phyloP scores from a whole-genome alignment of 208 protist species.

The Acanthamoeba quina region DNA sequence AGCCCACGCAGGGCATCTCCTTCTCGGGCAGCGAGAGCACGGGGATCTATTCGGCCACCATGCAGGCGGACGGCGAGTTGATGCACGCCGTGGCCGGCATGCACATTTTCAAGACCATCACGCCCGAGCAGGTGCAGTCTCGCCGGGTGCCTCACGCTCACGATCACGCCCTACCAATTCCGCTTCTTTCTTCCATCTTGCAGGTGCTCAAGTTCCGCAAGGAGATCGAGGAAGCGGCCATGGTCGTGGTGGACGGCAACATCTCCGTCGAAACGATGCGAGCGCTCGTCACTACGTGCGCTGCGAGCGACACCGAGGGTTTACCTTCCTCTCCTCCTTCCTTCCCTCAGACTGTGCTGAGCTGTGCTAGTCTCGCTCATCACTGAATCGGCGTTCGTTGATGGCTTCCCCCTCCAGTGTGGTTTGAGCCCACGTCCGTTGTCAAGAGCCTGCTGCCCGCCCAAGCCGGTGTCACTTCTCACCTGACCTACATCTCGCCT shows the following conservation, averaged over 20 bases:
- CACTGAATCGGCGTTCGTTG: too few relatives aligned
- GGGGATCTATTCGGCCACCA: constrained; percentile 50
- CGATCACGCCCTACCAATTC: not conserved
- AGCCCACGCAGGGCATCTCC: constrained; percentile 41
- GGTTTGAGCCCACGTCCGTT: constrained; percentile 45
- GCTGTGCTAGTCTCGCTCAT: too few relatives aligned
- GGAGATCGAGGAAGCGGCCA: constrained; percentile 11
- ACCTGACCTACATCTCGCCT: constrained; percentile 17
- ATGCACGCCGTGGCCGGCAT: constrained; percentile 58
- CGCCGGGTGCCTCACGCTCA: too few relatives aligned
- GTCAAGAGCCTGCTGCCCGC: constrained; percentile 49
- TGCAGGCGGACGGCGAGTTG: constrained; percentile 40
- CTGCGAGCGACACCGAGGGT: not conserved
- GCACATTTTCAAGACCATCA: constrained; percentile 68
- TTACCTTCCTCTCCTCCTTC: not conserved
- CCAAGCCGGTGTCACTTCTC: not conserved
- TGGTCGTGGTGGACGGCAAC: constrained; percentile 47
- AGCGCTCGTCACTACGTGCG: constrained; percentile 2
- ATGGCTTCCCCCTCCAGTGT: not conserved
- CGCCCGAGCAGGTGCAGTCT: constrained; percentile 39
- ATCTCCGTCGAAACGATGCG: constrained; percentile 36
- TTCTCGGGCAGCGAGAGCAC: constrained; percentile 25
- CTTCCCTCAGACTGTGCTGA: too few relatives aligned
- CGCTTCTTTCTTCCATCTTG: too few relatives aligned
- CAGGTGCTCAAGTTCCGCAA: constrained; percentile 56